Conservation (phyloP, 2,329 filamentous ascomycete species). For the Huntiella bhutanensis region DNA sequence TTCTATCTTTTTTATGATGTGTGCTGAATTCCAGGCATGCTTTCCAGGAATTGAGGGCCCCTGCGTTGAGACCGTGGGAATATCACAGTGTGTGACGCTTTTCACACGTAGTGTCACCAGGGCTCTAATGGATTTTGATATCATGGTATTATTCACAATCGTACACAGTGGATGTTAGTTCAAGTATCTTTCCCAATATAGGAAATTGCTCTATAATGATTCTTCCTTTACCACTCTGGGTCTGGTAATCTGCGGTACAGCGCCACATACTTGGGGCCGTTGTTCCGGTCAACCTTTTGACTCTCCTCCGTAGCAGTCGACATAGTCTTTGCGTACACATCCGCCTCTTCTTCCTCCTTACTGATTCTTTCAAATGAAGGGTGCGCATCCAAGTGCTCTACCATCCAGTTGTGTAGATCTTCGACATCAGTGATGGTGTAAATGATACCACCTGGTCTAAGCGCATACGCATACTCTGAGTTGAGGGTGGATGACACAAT, state of each 20-base stretch:
- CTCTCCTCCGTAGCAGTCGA: constrained; percentile 80
- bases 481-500: constrained; percentile 81
- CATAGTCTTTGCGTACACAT: constrained; percentile 59
- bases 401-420: constrained; percentile 87
- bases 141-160: no score
- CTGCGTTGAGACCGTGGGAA: no score
- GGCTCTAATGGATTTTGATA: background rate
- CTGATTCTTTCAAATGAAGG: constrained; percentile 59
- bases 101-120: background rate
- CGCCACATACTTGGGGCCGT: constrained; percentile 78
- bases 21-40: no score
- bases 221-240: constrained; percentile 43
- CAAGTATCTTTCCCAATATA: no score
- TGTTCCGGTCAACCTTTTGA: constrained; percentile 86
- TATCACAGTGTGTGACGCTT: background rate
- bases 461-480: constrained; percentile 79
- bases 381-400: constrained; percentile 61
- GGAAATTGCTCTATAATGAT: background rate
- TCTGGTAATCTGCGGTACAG: constrained; percentile 67
- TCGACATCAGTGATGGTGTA: constrained; percentile 98
- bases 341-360: constrained; percentile 45
- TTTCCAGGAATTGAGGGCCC: no score
- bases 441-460: constrained; percentile 65
- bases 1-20: no score
- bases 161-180: no score